These are phyloP conservation scores for Rhizoctonia solani DNA, from an alignment of 1,284 basidiomycete genomes.

Conservation along the genomic window DNA sequence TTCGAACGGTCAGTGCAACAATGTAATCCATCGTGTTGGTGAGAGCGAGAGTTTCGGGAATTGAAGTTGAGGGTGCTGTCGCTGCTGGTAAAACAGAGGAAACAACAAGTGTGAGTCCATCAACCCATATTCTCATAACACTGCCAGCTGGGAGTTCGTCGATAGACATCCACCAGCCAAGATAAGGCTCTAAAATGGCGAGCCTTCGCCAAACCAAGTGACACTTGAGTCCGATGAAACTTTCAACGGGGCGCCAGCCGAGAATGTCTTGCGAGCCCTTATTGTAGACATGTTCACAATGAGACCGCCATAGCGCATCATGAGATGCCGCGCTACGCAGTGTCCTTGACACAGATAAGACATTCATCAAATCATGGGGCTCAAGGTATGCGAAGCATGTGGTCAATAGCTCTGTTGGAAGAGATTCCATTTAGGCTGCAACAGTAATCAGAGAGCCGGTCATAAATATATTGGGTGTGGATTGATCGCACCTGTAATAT, in stretches of 20 bases:
- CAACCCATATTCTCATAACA: constrained; percentile 15
- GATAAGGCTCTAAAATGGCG: constrained; percentile 9
- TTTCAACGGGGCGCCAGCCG: constrained; percentile 31
- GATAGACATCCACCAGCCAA: constrained; percentile 28
- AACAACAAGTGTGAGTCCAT: background rate
- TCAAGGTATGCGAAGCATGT: constrained; percentile 4
- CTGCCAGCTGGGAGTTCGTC: constrained; percentile 15
- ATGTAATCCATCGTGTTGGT: background rate
- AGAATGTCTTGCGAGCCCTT: constrained; percentile 9
- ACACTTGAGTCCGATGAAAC: too few species aligned
- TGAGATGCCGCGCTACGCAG: constrained; percentile 16
- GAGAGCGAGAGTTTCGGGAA: background rate
- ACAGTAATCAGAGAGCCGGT: too few species aligned
- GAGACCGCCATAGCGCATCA: constrained; percentile 17
- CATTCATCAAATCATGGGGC: background rate
- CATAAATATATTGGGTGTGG: too few species aligned
- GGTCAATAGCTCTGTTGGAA: constrained; percentile 16
- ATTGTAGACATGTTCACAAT: constrained; percentile 23
- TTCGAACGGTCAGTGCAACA: constrained; percentile 7
- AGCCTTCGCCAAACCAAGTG: constrained; percentile 22
- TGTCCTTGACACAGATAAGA: constrained; percentile 4
- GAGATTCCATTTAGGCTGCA: too few species aligned
- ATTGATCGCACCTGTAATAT: too few species aligned
- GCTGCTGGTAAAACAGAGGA: constrained; percentile 11
- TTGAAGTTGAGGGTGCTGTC: background rate